Percentiles rank a stretch among this genome's conserved stretches.
Evolutionary conservation across 345 rosid genomes (phyloP).

Genomic region (Lepidium aucheri): DNA sequence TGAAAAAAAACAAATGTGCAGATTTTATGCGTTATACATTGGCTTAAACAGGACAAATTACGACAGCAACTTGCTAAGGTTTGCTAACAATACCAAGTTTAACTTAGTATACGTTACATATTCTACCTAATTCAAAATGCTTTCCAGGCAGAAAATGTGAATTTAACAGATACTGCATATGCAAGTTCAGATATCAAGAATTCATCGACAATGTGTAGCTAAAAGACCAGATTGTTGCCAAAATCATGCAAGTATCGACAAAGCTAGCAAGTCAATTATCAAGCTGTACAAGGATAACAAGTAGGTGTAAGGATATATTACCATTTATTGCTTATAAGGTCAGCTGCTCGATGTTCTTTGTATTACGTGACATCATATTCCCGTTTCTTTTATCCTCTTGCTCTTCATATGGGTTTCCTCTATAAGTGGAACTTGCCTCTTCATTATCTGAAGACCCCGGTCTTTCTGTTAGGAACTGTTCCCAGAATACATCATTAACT

Average conservation of each 20-base stretch:
- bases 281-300: not conserved
- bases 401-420: conserved; percentile 49
- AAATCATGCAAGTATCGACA: not conserved
- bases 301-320: not conserved
- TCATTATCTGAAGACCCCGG: conserved; percentile 84
- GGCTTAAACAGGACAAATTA: not conserved
- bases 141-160: not conserved
- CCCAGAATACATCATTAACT: conserved; percentile 93
- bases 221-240: not conserved
- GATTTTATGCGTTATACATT: not conserved
- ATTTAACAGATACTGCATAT: not conserved
- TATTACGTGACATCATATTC: conserved; percentile 34
- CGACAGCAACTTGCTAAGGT: not conserved
- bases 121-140: not conserved
- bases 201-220: not conserved
- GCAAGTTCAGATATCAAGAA: not conserved
- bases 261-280: too few relatives aligned
- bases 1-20: not conserved
- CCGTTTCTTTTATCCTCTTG: conserved; percentile 47
- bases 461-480: conserved; percentile 84
- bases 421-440: conserved; percentile 70
- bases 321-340: conserved; percentile 35
- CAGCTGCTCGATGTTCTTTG: conserved; percentile 54
- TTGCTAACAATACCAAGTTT: not conserved
- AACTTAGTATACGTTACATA: not conserved